Conservation (phyloP, 1,284 basidiomycete genomes). For the Gymnopus androsaceus region DNA sequence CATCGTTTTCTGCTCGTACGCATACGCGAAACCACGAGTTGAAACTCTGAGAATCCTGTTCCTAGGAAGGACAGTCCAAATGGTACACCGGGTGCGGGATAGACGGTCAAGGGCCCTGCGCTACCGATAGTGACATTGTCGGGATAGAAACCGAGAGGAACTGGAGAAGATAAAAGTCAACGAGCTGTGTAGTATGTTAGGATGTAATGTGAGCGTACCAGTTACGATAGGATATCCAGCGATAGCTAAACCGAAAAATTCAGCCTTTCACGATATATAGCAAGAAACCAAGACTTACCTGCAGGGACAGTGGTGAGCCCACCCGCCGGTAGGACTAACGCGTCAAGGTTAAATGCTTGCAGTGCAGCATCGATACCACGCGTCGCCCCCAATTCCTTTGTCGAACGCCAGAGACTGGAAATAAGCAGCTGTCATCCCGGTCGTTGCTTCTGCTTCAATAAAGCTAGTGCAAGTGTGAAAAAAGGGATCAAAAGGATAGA, state of each 20-base stretch:
- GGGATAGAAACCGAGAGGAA: constrained; percentile 63
- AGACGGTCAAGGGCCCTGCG: constrained; percentile 43
- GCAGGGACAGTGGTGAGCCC: constrained; percentile 51
- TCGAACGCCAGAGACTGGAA: constrained; percentile 51
- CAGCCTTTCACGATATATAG: constrained; percentile 12
- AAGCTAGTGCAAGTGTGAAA: constrained; percentile 38
- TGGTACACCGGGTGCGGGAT: constrained; percentile 56
- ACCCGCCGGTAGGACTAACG: constrained; percentile 55
- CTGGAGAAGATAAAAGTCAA: constrained; percentile 52
- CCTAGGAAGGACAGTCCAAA: constrained; percentile 54
- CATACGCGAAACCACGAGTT: constrained; percentile 52
- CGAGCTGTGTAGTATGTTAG: constrained; percentile 42
- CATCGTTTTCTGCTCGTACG: constrained; percentile 57
- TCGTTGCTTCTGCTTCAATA: constrained; percentile 49
- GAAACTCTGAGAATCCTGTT: no score
- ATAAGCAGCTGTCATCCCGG: constrained; percentile 48
- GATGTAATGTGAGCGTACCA: constrained; percentile 31
- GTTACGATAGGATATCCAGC: constrained; percentile 64
- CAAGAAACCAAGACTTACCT: constrained; percentile 33
- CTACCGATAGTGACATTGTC: constrained; percentile 42
- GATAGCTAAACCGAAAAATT: constrained; percentile 39
- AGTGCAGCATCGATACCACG: constrained; percentile 62
- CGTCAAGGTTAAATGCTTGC: constrained; percentile 52
- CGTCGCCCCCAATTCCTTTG: constrained; percentile 51
- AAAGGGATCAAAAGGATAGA: no score